These are phyloP conservation scores for Neurospora sp. DNA, from an alignment of 495 filamentous ascomycete genomes.

Conservation along the genomic window DNA sequence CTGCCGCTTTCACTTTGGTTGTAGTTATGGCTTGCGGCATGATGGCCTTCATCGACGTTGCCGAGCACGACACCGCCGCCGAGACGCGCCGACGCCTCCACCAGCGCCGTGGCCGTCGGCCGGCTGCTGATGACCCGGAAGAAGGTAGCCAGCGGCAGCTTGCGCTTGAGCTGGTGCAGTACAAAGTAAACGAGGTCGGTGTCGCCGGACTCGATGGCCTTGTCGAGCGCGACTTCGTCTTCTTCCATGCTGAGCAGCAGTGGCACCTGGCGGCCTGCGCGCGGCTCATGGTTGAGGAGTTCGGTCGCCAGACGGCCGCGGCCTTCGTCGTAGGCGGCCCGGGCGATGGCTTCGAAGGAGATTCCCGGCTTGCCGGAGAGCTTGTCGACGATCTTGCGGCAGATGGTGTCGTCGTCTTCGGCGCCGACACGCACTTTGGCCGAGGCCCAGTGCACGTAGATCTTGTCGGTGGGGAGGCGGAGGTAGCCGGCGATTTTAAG, in stretches of 20 bases:
- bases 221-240: slow-evolving; percentile 90
- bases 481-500: slow-evolving; percentile 84
- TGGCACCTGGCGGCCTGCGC: slow-evolving; percentile 90
- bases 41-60: background rate
- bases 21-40: slow-evolving; percentile 9
- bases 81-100: slow-evolving; percentile 64
- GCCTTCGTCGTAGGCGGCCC: slow-evolving; percentile 93
- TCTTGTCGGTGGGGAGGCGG: slow-evolving; percentile 73
- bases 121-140: slow-evolving; percentile 85
- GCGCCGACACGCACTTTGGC: slow-evolving; percentile 82
- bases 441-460: slow-evolving; percentile 94
- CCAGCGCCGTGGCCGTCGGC: slow-evolving; percentile 77
- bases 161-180: slow-evolving; percentile 79
- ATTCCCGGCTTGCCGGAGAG: slow-evolving; percentile 80
- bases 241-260: slow-evolving; percentile 93
- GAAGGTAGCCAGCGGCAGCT: slow-evolving; percentile 80
- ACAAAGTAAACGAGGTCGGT: slow-evolving; percentile 87
- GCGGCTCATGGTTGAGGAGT: slow-evolving; percentile 83
- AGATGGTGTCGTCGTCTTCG: slow-evolving; percentile 81
- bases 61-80: slow-evolving; percentile 14
- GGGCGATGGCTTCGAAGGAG: slow-evolving; percentile 88
- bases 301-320: slow-evolving; percentile 77
- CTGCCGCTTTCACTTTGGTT: background rate
- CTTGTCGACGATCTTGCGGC: slow-evolving; percentile 76
- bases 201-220: slow-evolving; percentile 92